Base-by-base conservation (phyloP, 148 eudicot genomes). In the Nyssa sinensis region DNA sequence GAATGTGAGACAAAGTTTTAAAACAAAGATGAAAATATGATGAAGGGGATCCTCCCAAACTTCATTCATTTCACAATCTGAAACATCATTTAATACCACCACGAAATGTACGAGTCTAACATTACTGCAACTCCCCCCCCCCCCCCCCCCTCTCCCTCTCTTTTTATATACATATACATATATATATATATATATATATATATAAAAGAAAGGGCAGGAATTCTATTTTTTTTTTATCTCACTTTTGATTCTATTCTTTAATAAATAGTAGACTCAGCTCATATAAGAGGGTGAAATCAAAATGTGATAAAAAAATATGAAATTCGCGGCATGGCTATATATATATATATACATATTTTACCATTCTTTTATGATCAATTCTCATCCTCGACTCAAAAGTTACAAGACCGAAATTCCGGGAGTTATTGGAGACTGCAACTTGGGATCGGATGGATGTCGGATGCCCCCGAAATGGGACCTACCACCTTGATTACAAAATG, bases 1-100 rank as follows among this genome's bases (percentile, higher is more conserved):
- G 49, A 66, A 66, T 37, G 69, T 66, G 51, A 30, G 69, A 66
- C 69, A 66, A 66, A 66, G n/a, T 66, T 66, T 66, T 2, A 66
- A 37, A 39, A 66, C 69, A 66, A 66, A 35, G 33, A 62, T 11
- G 65, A 62, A 1, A 62, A 27, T 62, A 13, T 1, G 3, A 61
- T 21, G 8, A 24, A 25, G 2, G 16, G 1, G 64, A 31, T 6
- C 64, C 64, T 21, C 16, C 53, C 53, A 66, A 66, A 35, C 69
- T 39, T 35, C 17, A 35, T 39, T 66, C 10, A 17, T 9, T 66
- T 37, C 69, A 37, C 25, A 1, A 21, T 37, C 69, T 66, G 53
- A 66, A 66, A 66, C 30, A 35, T 66, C 69, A 66, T 66, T 66
- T 35, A 66, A 35, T 28, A 23, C 53, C 53, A 32, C 44, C 69